Percentiles rank a stretch among this genome's conserved stretches.
Conservation (phyloP, 1,284 basidiomycete genomes). For the Omphalotus olearius region DNA sequence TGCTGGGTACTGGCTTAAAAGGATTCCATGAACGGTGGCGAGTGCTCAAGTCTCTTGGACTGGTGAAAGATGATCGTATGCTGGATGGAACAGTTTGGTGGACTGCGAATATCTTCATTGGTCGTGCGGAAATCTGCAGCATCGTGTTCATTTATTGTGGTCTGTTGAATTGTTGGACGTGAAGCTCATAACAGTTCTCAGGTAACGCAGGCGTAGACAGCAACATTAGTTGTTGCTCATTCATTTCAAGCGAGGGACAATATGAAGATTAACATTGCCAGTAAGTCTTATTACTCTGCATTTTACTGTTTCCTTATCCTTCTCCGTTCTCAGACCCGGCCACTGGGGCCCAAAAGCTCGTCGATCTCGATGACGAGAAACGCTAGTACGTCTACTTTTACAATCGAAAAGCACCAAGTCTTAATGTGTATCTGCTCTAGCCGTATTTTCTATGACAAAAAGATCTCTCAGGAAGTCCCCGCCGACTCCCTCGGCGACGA, state of each 20-base stretch:
- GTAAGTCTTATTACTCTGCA: slow-evolving; percentile 34
- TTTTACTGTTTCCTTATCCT: slow-evolving; percentile 17
- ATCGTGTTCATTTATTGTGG: too few relatives aligned
- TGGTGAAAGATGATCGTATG: too few relatives aligned
- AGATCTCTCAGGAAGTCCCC: slow-evolving; percentile 93
- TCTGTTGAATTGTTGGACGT: too few relatives aligned
- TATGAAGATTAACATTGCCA: slow-evolving; percentile 98
- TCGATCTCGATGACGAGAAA: slow-evolving; percentile 93
- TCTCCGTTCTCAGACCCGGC: slow-evolving; percentile 64
- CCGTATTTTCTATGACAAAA: slow-evolving; percentile 96
- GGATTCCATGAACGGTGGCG: too few relatives aligned
- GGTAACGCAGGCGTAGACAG: too few relatives aligned
- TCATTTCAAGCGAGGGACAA: background rate
- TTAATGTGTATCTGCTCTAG: slow-evolving; percentile 31
- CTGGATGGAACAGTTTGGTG: too few relatives aligned
- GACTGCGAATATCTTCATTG: too few relatives aligned
- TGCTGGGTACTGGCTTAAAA: too few relatives aligned
- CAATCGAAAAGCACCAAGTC: background rate
- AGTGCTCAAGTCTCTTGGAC: too few relatives aligned
- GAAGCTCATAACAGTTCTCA: too few relatives aligned
- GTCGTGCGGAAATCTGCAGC: too few relatives aligned
- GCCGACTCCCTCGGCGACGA: slow-evolving; percentile 92
- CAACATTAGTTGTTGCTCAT: too few relatives aligned
- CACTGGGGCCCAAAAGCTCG: slow-evolving; percentile 95
- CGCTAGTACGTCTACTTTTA: slow-evolving; percentile 58